Conservation (phyloP, 2,329 filamentous ascomycete species). For the Beauveria bassiana region DNA sequence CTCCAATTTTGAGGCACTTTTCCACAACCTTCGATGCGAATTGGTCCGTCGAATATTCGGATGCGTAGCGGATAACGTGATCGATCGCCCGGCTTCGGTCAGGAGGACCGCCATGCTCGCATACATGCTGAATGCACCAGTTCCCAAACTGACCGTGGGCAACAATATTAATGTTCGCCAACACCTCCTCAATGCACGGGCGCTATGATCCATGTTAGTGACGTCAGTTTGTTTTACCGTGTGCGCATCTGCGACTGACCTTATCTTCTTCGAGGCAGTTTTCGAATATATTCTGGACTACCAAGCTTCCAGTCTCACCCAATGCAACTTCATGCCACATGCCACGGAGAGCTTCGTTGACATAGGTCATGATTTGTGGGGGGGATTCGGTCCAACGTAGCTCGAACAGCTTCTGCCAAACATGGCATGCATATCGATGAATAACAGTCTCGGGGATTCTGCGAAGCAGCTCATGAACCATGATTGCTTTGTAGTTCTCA, state of each 20-base stretch:
- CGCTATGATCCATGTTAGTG: slow-evolving; percentile 47
- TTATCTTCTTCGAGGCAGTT: slow-evolving; percentile 99
- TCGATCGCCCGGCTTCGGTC: slow-evolving; percentile 93
- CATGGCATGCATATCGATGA: slow-evolving; percentile 96
- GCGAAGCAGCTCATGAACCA: slow-evolving; percentile 95
- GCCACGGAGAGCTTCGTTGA: slow-evolving; percentile 87
- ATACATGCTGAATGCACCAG: slow-evolving; percentile 99
- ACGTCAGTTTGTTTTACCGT: too few relatives aligned
- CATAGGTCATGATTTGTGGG: slow-evolving; percentile 96
- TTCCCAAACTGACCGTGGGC: slow-evolving; percentile 98
- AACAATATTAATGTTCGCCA: slow-evolving; percentile 90
- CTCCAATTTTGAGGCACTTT: slow-evolving; percentile 96
- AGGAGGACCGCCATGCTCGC: slow-evolving; percentile 84
- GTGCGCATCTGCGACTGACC: slow-evolving; percentile 40
- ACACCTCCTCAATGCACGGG: slow-evolving; percentile 92
- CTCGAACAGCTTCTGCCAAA: slow-evolving; percentile 99
- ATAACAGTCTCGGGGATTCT: slow-evolving; percentile 97
- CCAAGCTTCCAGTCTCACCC: slow-evolving; percentile 92
- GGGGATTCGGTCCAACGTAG: slow-evolving; percentile 91
- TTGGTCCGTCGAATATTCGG: slow-evolving; percentile 97
- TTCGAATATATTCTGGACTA: slow-evolving; percentile 99
- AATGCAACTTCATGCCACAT: slow-evolving; percentile 99
- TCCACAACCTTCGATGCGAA: slow-evolving; percentile 99
- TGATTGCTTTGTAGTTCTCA: slow-evolving; percentile 94
- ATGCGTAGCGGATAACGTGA: slow-evolving; percentile 86